phyloP scores from a whole-genome alignment of 331 rosid genomes.

The Ulmus americana region DNA sequence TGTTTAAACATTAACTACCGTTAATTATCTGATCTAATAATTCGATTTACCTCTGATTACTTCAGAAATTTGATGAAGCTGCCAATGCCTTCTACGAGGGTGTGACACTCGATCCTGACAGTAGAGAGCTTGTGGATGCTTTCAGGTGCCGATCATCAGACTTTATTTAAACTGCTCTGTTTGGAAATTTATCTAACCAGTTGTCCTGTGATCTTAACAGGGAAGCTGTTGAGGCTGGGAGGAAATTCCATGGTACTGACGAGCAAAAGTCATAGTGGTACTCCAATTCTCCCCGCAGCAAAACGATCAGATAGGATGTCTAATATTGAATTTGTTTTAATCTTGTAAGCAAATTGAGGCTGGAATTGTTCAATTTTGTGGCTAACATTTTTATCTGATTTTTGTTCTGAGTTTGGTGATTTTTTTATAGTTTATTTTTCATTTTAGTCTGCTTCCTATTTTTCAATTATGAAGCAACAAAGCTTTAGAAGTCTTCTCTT shows the following conservation, averaged over 20 bases:
- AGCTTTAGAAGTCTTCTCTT: background rate
- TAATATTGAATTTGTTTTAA: background rate
- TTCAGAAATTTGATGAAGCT: constrained; percentile 93
- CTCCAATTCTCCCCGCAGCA: no score
- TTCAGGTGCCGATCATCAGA: constrained; percentile 53
- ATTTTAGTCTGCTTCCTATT: background rate
- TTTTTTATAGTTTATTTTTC: background rate
- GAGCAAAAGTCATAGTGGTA: constrained; percentile 36
- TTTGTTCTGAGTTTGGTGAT: background rate
- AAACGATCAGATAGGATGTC: background rate
- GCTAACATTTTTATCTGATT: background rate
- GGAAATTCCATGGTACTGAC: constrained; percentile 60
- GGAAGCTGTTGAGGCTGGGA: constrained; percentile 94
- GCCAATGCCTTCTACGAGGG: constrained; percentile 91
- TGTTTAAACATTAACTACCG: background rate
- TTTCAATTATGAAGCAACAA: background rate
- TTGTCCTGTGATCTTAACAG: constrained; percentile 31
- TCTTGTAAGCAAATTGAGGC: background rate
- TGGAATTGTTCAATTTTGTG: background rate
- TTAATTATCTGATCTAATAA: constrained; percentile 10
- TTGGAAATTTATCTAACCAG: background rate
- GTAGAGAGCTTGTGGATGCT: constrained; percentile 66
- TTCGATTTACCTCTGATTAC: constrained; percentile 9
- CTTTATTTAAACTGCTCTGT: background rate
- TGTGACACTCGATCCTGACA: constrained; percentile 74